phyloP scores from a whole-genome alignment of 169 alveolate species.

The Plasmodium fragile region DNA sequence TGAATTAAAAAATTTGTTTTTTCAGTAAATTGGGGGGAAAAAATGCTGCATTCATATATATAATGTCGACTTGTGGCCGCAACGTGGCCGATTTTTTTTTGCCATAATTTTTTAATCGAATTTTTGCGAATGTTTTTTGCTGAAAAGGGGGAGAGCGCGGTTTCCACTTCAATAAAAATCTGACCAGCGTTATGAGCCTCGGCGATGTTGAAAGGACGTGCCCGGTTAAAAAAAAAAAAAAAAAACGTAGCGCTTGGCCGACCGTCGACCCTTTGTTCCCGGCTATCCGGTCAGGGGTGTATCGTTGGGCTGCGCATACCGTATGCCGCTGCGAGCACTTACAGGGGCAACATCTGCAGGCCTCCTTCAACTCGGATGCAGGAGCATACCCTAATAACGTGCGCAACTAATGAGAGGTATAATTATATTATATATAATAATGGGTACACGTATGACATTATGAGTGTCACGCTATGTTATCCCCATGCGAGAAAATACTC shows the following conservation, averaged over 20 bases:
- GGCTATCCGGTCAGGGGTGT: not conserved
- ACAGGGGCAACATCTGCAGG: not conserved
- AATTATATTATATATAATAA: conserved; percentile 9
- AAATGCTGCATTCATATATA: not conserved
- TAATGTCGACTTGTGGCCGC: not conserved
- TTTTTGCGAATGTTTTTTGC: not conserved
- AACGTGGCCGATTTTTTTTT: too few relatives aligned
- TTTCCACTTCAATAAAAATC: not conserved
- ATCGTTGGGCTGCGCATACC: not conserved
- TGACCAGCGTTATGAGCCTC: not conserved
- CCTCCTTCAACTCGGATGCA: not conserved
- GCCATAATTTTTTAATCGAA: too few relatives aligned
- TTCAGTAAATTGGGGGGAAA: not conserved
- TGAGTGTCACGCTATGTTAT: not conserved
- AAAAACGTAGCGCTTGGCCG: not conserved
- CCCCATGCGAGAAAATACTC: not conserved
- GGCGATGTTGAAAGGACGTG: not conserved
- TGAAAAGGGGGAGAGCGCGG: not conserved
- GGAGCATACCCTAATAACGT: not conserved
- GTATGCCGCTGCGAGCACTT: not conserved
- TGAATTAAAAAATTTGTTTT: not conserved
- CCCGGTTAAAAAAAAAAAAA: not conserved
- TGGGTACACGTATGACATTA: not conserved
- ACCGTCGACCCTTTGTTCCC: not conserved
- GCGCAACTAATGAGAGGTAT: not conserved